Base-by-base conservation (phyloP, 805 yeast genomes). In the Nakazawaea siamensis region DNA sequence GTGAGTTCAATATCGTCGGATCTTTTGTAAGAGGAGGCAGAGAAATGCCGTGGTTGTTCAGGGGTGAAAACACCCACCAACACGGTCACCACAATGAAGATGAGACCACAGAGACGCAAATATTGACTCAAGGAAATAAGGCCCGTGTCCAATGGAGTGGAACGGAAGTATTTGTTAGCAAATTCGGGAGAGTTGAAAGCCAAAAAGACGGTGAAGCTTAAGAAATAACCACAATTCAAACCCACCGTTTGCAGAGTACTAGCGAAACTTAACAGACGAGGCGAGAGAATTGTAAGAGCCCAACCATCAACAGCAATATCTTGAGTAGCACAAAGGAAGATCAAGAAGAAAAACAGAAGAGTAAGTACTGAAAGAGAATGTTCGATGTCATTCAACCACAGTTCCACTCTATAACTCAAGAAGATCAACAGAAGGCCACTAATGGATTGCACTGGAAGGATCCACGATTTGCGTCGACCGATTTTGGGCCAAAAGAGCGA, bases 221-320 rank as follows among this genome's bases (percentile, higher is more conserved):
- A 58, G 52, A 92, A 92, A 52, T 90, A 92, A 16, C 98, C 98
- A 3, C 90, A 70, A 59, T 92, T 92, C 42, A 92, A 68, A 0
- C 98, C 98, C 30, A 92, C 75, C 0, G 98, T 92, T 58, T 92
- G 98, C 0, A 98, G 98, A 0, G 98, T 92, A 4, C 95, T 84
- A 0, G 98, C 97, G 61, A 76, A 92, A 13, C 94, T 78, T 42
- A 92, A 64, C 11, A 94, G 80, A 18, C 73, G 73, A 18, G 77
- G 76, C 13, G 88, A 76, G 34, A 92, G 64, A 26, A 90, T 76
- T 1, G 96, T 92, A 50, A 92, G 62, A 0, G 97, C 97, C 98
- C 98, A 92, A 9, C 98, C 97, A 60, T 92, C 98, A 16, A 92
- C 98, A 0, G 98, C 97, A 37, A 92, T 92, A 54, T 92, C 98